Evolutionary conservation across 306 rosid species (phyloP).

Genomic region (Begonia loranthoides): DNA sequence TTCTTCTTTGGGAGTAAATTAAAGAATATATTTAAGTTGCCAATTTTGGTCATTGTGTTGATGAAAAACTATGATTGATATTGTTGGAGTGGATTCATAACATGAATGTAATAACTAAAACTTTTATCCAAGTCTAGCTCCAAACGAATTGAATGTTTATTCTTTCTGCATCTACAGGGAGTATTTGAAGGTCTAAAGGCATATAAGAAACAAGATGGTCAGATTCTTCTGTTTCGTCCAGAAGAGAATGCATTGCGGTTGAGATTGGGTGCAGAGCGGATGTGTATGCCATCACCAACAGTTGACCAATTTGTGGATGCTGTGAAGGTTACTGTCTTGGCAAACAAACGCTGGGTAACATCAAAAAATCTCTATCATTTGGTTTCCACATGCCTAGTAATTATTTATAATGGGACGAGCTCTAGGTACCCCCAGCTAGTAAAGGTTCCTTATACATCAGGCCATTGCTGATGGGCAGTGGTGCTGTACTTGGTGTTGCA

Average conservation of each 20-base stretch:
- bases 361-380: neutral
- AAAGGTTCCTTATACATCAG: constrained; percentile 90
- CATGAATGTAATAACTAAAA: too few relatives aligned
- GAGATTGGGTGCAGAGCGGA: constrained; percentile 76
- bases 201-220: constrained; percentile 60
- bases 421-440: constrained; percentile 78
- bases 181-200: constrained; percentile 95
- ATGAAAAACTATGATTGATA: too few relatives aligned
- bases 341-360: constrained; percentile 86
- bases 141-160: too few relatives aligned
- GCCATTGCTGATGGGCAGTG: constrained; percentile 94
- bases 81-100: too few relatives aligned
- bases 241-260: constrained; percentile 80
- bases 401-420: constrained; percentile 6
- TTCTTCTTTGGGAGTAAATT: too few relatives aligned
- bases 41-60: too few relatives aligned
- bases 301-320: constrained; percentile 83
- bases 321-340: constrained; percentile 71
- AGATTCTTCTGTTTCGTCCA: constrained; percentile 75
- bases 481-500: constrained; percentile 90
- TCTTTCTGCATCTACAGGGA: constrained; percentile 36
- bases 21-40: too few relatives aligned
- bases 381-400: neutral
- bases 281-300: constrained; percentile 94
- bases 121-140: too few relatives aligned